A percentile compares a stretch with the other conserved stretches of the same genome.
Evolutionary conservation across 345 rosid genomes (phyloP).

Genomic region (Reutealis trisperma): DNA sequence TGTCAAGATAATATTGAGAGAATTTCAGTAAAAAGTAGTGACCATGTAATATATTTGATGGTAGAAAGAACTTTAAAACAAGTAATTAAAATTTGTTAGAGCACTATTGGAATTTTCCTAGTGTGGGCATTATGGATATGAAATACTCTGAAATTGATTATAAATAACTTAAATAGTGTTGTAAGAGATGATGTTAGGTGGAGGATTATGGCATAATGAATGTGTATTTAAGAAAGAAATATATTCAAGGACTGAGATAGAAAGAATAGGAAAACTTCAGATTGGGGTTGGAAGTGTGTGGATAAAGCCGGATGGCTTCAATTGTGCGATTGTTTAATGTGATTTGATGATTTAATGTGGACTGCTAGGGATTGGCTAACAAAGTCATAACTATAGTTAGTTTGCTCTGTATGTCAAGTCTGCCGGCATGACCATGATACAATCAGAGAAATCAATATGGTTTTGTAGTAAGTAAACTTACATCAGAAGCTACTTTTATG

Average conservation of each 20-base stretch:
- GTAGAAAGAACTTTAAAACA: conserved; percentile 1
- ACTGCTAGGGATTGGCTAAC: neutral
- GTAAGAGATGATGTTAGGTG: neutral
- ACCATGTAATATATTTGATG: too few relatives aligned
- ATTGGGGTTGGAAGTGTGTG: neutral
- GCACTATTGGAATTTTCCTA: neutral
- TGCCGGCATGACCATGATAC: neutral
- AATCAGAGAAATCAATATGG: neutral
- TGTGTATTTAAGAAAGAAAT: neutral
- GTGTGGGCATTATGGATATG: neutral
- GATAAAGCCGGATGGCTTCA: neutral
- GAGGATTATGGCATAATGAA: neutral
- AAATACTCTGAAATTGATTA: neutral
- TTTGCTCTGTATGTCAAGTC: neutral
- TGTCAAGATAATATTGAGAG: neutral
- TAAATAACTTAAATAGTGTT: neutral
- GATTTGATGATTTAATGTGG: neutral
- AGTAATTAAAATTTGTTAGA: too few relatives aligned
- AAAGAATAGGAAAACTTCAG: neutral
- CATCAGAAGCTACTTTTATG: too few relatives aligned
- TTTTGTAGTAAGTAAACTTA: neutral
- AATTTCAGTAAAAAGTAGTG: too few relatives aligned
- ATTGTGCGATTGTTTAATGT: neutral
- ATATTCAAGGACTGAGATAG: too few relatives aligned
- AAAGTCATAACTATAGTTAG: neutral